Evolutionary conservation across 1,284 basidiomycete genomes (phyloP), one percentile per base, ranked within the genome.

Genomic region (Agaricales sp.): DNA sequence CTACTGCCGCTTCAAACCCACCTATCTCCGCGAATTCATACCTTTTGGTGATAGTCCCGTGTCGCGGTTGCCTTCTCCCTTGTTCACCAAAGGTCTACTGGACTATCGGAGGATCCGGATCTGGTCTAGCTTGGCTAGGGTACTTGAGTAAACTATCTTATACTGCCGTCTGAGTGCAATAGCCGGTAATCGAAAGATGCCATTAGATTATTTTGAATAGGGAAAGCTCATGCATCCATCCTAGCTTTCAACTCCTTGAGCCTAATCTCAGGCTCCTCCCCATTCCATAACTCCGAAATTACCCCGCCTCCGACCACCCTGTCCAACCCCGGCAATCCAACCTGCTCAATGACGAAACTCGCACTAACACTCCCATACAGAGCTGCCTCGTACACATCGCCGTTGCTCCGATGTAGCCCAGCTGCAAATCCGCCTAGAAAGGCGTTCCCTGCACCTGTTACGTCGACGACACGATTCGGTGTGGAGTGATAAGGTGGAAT

Each of bases 381-480:
- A 1, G 72, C 68, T 35, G 85, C 87, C 90, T 57, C 24, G 41
- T n/a, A 47, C 11, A 83, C 64, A 60, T 92, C 75, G 0, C 77
- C 80, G 19, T 73, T 58, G 23, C 74, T 66, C 43, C 82, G 56
- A 12, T 70, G 53, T 45, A 93, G 60, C 0, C 90, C 90, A 3
- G 89, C 91, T 13, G 78, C 79, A 4, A 94, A 68, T 0, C 90
- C 87, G 8, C 92, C 92, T 25, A 94, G 66, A 62, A 93, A 95
- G 47, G 80, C 78, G 64, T 95, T 95, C 8, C 92, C 92, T 3
- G 89, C 91, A 41, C 89, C 88, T 47, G 92, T 95, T 11, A 92
- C 87, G 63, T 95, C 92, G 1, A 87, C 75, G 8, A 95, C 72
- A 50, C 73, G 77, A 18, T 66, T 63, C 22, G 63, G 55, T 20